Evolutionary conservation across 2,329 filamentous ascomycete genomes (phyloP), one percentile per base, ranked within the genome.

Genomic region (Shiraia sp.): DNA sequence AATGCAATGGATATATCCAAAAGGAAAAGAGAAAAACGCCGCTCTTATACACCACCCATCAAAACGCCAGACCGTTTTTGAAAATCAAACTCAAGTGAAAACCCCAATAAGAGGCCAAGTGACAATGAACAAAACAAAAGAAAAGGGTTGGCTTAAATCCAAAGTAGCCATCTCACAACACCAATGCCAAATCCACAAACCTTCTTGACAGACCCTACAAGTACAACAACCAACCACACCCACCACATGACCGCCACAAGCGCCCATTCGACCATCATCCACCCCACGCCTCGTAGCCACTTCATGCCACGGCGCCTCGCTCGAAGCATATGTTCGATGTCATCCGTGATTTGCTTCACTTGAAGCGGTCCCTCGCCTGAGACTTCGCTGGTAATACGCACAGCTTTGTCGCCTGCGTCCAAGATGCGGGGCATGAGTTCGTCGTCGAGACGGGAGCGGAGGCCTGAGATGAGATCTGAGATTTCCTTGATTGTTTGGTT

Each of bases 161-260:
- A 96, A 50, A 96, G 72, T 64, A 96, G 70, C 92, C 92, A 97
- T 62, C 79, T 78, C n/a, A 87, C 75, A 8, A 80, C 78, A 9
- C 75, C 72, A 35, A 82, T 73, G 0, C 81, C 61, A 2, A 83
- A 83, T 32, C 79, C 79, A 31, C 85, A 79, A 1, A 86, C 55
- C 9, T 84, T 83, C 45, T 83, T 73, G 25, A 87, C 71, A 10
- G 88, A 68, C 45, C 88, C 81, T 36, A 87, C 75, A 16, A 92
- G 75, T 66, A 90, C 87, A 16, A 96, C 91, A 24, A 95, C 75
- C 45, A 95, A 82, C 90, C 92, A 97, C 12, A 95, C 85, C 70
- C 87, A 90, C 90, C 93, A 96, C 84, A 97, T 89, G 55, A 95
- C 81, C 3, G 87, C 88, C 27, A 97, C 83, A 13, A 97, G 78